Evolutionary conservation across 164 flowering plant species (phyloP).

Genomic region (Umbilicus rupestris): DNA sequence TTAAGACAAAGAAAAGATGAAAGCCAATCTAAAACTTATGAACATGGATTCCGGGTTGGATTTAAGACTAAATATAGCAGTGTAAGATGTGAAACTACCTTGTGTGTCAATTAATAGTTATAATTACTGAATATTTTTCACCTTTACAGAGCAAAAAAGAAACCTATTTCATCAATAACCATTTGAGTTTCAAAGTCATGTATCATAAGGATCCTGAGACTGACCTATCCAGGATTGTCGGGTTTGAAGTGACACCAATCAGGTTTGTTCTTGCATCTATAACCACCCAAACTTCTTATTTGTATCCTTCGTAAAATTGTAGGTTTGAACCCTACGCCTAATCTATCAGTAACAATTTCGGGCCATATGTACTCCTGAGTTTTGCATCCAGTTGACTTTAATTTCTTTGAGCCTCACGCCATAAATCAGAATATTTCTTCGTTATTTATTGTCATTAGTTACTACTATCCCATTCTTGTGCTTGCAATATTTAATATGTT

Average conservation of each 20-base stretch:
- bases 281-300: background rate
- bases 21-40: constrained; percentile 46
- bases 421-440: background rate
- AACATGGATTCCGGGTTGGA: constrained; percentile 86
- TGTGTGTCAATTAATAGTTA: background rate
- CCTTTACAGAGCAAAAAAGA: constrained; percentile 40
- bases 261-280: constrained; percentile 8
- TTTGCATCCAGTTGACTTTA: background rate
- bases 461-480: background rate
- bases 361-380: background rate
- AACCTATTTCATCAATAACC: constrained; percentile 48
- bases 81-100: constrained; percentile 22
- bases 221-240: constrained; percentile 52
- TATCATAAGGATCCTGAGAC: constrained; percentile 46
- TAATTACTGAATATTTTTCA: background rate
- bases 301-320: background rate
- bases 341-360: background rate
- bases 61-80: constrained; percentile 39
- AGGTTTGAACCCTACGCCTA: background rate
- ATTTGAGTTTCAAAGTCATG: constrained; percentile 56
- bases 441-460: background rate
- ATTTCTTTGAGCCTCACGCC: background rate
- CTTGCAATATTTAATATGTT: background rate
- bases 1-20: constrained; percentile 67
- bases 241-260: constrained; percentile 52